Base-by-base conservation (phyloP, 768 basidiomycete genomes). In the Rhodotorula babjevae region DNA sequence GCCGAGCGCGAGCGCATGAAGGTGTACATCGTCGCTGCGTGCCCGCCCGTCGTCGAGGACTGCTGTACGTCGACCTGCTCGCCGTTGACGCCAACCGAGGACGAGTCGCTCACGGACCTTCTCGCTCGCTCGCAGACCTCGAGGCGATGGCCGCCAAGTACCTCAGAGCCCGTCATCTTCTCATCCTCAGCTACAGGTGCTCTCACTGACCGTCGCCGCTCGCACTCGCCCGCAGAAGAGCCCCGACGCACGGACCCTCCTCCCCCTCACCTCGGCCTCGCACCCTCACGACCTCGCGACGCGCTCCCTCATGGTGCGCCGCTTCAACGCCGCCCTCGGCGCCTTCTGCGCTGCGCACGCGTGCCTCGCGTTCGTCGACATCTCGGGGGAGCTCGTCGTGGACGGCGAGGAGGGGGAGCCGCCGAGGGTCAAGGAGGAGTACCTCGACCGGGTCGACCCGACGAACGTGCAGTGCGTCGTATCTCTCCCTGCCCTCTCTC, bases 11-110 rank as follows among this genome's bases (percentile, higher is more conserved):
- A 8, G 23, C 69, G 73, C 12, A 42, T 47, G 12, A 61, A 18
- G 10, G 40, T 75, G 29, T 71, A 58, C 56, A 44, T 75, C 27
- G 69, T 69, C 2, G 66, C 53, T 0, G 69, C 68, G 7, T 27
- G 42, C 1, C 69, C 66, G 19, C 67, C 73, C 0, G 67, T 75
- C 27, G 69, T 75, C 25, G 69, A 74, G 11, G 73, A 74, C 27
- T 27, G 33, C 23, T 61, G 73, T 74, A 23, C 42, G 72, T 56
- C 27, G 4, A n/a, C 11, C 4, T 0, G 0, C 11, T 18, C 19
- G 27, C 21, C 52, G 36, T 36, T 9, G 36, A 9, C 36, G 36
- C 9, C 36, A 9, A 36, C 5, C 9, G 36, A 36, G 36, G 36
- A 36, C 36, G 36, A 36, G 36, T 36, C 36, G 36, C 36, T 36